Evolutionary conservation across 2,329 filamentous ascomycete genomes (phyloP).

Genomic region (Verticillium longisporum): DNA sequence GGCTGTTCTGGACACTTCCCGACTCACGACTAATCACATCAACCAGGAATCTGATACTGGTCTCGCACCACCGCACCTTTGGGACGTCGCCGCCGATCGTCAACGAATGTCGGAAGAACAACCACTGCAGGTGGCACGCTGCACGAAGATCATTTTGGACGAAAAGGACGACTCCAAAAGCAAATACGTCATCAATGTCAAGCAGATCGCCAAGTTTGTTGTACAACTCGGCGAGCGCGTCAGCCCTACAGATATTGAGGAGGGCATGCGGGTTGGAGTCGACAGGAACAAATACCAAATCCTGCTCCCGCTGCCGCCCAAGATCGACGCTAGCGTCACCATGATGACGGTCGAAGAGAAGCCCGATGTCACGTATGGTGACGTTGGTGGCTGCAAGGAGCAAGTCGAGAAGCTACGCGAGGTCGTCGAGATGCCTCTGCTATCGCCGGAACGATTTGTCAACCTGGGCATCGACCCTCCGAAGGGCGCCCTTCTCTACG

Average conservation of each 20-base stretch:
- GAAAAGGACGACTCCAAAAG: slow-evolving; percentile 95
- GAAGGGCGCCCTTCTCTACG: slow-evolving; percentile 94
- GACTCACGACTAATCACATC: neutral
- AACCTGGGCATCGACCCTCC: slow-evolving; percentile 98
- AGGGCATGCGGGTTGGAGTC: slow-evolving; percentile 97
- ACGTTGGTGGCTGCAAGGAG: slow-evolving; percentile 98
- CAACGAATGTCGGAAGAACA: slow-evolving; percentile 99
- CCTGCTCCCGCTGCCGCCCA: slow-evolving; percentile 87
- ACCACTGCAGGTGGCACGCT: slow-evolving; percentile 91
- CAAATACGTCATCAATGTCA: slow-evolving; percentile 99
- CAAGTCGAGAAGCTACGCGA: slow-evolving; percentile 98
- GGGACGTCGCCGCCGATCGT: slow-evolving; percentile 95
- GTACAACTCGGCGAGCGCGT: slow-evolving; percentile 96
- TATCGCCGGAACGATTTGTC: slow-evolving; percentile 95
- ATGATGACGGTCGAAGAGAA: slow-evolving; percentile 99
- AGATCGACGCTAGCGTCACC: slow-evolving; percentile 97
- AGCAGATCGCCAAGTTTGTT: slow-evolving; percentile 99
- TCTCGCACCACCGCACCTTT: slow-evolving; percentile 94
- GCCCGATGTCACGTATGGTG: slow-evolving; percentile 96
- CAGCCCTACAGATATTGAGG: slow-evolving; percentile 96
- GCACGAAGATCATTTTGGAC: slow-evolving; percentile 98
- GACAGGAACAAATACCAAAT: slow-evolving; percentile 99
- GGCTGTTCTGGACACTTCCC: neutral
- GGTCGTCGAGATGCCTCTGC: slow-evolving; percentile 95
- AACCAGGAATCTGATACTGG: slow-evolving; percentile 91